Percentiles rank a stretch among this genome's conserved stretches.
Conservation (phyloP, 768 basidiomycete species). For the Lentinula boryana region DNA sequence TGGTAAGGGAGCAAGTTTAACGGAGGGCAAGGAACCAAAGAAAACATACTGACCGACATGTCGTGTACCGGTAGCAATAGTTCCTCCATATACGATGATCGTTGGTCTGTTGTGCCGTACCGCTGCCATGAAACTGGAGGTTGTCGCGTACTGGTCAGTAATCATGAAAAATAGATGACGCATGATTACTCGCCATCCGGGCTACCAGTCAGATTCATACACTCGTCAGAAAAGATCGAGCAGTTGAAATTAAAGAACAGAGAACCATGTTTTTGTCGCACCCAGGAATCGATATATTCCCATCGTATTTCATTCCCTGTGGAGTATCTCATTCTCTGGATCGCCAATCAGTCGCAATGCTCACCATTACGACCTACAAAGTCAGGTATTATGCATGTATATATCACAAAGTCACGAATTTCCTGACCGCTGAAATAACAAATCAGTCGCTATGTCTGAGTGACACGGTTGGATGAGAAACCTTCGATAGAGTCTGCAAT, state of each 20-base stretch:
- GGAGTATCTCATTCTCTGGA: not conserved
- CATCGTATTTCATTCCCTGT: conserved; percentile 86
- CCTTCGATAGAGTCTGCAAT: conserved; percentile 88
- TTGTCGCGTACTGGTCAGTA: conserved; percentile 17
- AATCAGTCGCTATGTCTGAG: not conserved
- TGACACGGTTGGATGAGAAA: not conserved
- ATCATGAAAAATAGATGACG: not conserved
- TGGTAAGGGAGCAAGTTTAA: conserved; percentile 12
- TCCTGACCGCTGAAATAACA: not conserved
- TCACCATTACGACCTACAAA: conserved; percentile 50
- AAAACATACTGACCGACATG: conserved; percentile 44
- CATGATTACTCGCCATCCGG: not conserved
- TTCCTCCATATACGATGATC: conserved; percentile 83
- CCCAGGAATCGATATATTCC: conserved; percentile 80
- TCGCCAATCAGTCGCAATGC: not conserved
- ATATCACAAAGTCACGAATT: not conserved
- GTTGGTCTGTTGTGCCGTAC: conserved; percentile 84
- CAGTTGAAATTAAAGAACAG: not conserved
- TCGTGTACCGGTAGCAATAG: conserved; percentile 73
- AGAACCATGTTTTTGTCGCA: conserved; percentile 86
- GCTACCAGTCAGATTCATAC: not conserved
- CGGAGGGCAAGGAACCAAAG: conserved; percentile 25
- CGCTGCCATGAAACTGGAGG: conserved; percentile 82
- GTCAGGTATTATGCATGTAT: not conserved
- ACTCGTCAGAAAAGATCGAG: not conserved